Evolutionary conservation across 345 rosid genomes (phyloP), one percentile per base, ranked within the genome.

Genomic region (Citrus maxima): DNA sequence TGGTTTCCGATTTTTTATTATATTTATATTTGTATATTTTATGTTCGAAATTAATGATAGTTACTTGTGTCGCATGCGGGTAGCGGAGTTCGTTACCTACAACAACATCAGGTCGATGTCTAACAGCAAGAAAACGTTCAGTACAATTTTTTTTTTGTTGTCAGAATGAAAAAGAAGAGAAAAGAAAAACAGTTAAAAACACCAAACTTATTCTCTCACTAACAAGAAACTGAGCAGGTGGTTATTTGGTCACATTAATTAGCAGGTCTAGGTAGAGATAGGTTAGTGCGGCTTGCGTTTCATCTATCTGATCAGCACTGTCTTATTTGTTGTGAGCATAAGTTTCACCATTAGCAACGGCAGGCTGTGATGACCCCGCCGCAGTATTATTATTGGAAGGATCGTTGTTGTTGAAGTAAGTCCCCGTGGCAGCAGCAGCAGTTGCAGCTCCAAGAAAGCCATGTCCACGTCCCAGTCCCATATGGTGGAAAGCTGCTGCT

Each of bases 351-450:
- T 78, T 80, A 5, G 75, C 82, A 30, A 72, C 76, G n/a, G 66
- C 78, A 38, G 70, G 64, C 24, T 80, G 83, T 6, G 88, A 72
- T 6, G 88, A 66, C 6, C 82, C 72, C 2, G 69, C 85, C 5
- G 51, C 51, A 46, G 13, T 13, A 66, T 71, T 72, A 24, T 79
- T 76, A 30, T 46, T 61, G 28, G 35, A 22, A 5, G 67, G 79
- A 54, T 86, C 88, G 81, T 86, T 88, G 49, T 86, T 86, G 82
- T 85, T 86, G 49, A 70, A 77, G 59, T 79, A 86, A 34, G 87
- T 84, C 51, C 51, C 51, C 18, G 4, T 13, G 51, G 51, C 51
- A 46, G 51, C 18, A 46, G 51, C 18, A 46, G 51, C 16, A 46
- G 51, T 46, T 46, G 51, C 51, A 46, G 63, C 61, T 10, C 84